Base-by-base conservation (phyloP, 139 green algal genomes). In the Trebouxia sp. region DNA sequence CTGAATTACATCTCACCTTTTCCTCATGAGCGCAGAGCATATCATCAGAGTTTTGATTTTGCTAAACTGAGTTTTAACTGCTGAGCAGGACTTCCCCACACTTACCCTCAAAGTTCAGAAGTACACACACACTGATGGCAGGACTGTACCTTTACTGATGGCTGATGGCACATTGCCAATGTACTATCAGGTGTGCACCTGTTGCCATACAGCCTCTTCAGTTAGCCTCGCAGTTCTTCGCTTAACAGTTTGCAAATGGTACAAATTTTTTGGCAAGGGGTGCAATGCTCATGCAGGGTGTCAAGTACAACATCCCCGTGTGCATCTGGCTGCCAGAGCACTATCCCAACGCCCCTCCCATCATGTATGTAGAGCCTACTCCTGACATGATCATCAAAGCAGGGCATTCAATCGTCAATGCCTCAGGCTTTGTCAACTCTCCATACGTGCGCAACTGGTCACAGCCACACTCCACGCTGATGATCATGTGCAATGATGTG, bases 261-360 rank as follows among this genome's bases (percentile, higher is more conserved):
- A 20, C 24, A 28, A 53, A 41, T 24, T 41, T 24, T 22, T 41
- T 10, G 39, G 11, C 55, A 7, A 53, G 35, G 15, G 37, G 12
- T 50, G n/a, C 24, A 48, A 32, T 51, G 42, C 30, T 32, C 6
- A 17, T 78, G 51, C 88, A 96, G 91, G 85, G 84, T 24, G 81
- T 83, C 43, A 96, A 95, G 77, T 98, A 98, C 90, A 98, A 98
- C 90, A 95, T 98, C n/a, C 95, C 95, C 0, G 83, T 98, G 41
- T 82, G 84, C 0, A 67, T 97, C 3, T 98, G 91, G 92, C 87
- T 98, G 30, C 79, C 88, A 4, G 94, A 97, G 81, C 65, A 55
- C 2, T 98, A 95, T 85, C 94, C 95, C 1, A 75, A 81, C 30
- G 43, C 79, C 3, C 17, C 91, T 0, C 95, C 95, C 3, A 83